A percentile compares a stretch with the other conserved stretches of the same genome.
These are phyloP conservation scores for Suillus bovinus DNA, from an alignment of 768 basidiomycete genomes.

Conservation along the genomic window DNA sequence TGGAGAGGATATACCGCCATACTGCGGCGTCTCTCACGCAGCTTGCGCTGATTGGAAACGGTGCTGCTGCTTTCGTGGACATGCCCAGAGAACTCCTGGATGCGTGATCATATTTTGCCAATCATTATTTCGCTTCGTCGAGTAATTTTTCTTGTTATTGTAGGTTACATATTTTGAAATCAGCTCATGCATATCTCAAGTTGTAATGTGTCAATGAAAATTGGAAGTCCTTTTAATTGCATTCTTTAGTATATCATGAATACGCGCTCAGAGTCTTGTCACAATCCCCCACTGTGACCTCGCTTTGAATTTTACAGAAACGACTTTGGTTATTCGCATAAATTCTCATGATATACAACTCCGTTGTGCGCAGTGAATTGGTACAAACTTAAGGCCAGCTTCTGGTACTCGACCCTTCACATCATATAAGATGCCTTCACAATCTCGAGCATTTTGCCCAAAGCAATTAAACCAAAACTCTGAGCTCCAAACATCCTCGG, in stretches of 20 bases:
- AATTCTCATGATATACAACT: background rate
- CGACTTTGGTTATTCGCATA: background rate
- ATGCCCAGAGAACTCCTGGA: conserved; percentile 74
- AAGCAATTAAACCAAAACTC: conserved; percentile 48
- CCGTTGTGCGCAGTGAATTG: background rate
- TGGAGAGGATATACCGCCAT: conserved; percentile 80
- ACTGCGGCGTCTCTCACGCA: conserved; percentile 67
- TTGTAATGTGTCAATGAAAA: conserved; percentile 8
- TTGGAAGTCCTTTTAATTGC: background rate
- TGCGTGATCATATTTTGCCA: conserved; percentile 20
- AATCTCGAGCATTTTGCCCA: conserved; percentile 44
- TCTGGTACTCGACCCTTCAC: background rate
- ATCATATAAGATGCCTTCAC: conserved; percentile 27
- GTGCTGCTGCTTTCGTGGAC: conserved; percentile 80
- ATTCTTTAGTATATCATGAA: background rate
- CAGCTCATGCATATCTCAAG: conserved; percentile 2
- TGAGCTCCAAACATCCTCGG: conserved; percentile 38
- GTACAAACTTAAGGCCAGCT: background rate
- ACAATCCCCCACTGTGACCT: background rate
- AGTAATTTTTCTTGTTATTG: background rate
- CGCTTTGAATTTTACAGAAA: background rate
- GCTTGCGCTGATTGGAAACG: conserved; percentile 70
- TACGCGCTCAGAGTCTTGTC: background rate
- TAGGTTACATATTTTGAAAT: background rate
- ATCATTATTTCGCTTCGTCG: background rate